A percentile compares a stretch with the other conserved stretches of the same genome.
phyloP scores from a whole-genome alignment of 192 early-diverging fungal species.

The Backusella westeae region DNA sequence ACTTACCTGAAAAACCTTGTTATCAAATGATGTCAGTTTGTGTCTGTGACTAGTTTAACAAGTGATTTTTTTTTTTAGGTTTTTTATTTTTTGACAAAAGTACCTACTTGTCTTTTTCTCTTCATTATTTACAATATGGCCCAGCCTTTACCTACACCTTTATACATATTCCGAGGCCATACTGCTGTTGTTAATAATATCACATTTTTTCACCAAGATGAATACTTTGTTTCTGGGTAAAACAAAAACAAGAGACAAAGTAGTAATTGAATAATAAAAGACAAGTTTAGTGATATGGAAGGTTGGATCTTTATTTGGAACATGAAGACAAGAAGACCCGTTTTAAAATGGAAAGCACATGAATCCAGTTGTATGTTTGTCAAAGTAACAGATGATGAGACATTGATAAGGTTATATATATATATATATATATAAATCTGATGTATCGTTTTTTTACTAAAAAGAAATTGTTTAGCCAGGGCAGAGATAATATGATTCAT shows the following conservation, averaged over 20 bases:
- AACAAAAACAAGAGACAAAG: neutral
- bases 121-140: neutral
- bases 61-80: neutral
- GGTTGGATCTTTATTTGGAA: slow-evolving; percentile 29
- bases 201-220: slow-evolving; percentile 17
- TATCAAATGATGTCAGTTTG: too few relatives aligned
- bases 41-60: neutral
- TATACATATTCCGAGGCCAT: slow-evolving; percentile 36
- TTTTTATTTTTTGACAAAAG: too few relatives aligned
- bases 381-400: slow-evolving; percentile 1
- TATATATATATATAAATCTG: neutral
- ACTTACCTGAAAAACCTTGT: too few relatives aligned
- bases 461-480: slow-evolving; percentile 21
- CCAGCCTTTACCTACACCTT: slow-evolving; percentile 18
- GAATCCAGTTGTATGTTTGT: slow-evolving; percentile 21
- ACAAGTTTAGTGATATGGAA: slow-evolving; percentile 22
- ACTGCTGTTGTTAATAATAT: slow-evolving; percentile 19
- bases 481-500: slow-evolving; percentile 33
- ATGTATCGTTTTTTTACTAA: neutral
- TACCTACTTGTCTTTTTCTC: neutral
- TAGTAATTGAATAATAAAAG: neutral
- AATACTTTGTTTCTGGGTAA: slow-evolving; percentile 33
- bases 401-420: slow-evolving; percentile 18
- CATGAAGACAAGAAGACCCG: slow-evolving; percentile 20
- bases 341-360: slow-evolving; percentile 32